Conservation (phyloP, 768 basidiomycete genomes). For the Clitopilus passeckerianus region DNA sequence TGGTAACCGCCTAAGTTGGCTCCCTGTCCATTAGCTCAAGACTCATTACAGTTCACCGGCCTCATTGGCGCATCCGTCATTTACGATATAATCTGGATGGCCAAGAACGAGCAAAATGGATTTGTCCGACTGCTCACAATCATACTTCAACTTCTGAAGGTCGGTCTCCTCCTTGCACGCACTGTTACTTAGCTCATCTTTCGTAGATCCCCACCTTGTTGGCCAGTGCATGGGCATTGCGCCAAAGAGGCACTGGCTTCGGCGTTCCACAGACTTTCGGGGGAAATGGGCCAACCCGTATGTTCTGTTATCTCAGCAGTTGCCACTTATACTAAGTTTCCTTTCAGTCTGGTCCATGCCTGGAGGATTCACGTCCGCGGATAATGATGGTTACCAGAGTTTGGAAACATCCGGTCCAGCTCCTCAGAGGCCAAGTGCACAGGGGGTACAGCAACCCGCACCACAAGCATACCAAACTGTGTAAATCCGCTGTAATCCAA, state of each 20-base stretch:
- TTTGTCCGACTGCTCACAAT: constrained; percentile 53
- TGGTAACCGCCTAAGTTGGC: constrained; percentile 31
- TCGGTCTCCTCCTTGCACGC: constrained; percentile 11
- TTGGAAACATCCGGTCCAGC: constrained; percentile 34
- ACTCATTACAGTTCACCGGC: constrained; percentile 52
- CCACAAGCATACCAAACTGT: constrained; percentile 41
- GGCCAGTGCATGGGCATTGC: constrained; percentile 44
- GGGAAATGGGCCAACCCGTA: constrained; percentile 54
- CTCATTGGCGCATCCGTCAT: constrained; percentile 56
- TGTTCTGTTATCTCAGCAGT: constrained; percentile 4
- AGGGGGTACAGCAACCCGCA: constrained; percentile 17
- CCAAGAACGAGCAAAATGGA: constrained; percentile 46
- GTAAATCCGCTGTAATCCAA: too few relatives aligned
- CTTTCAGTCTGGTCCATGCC: constrained; percentile 76
- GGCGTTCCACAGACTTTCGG: constrained; percentile 43
- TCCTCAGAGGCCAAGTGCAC: constrained; percentile 14
- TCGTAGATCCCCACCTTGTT: constrained; percentile 56
- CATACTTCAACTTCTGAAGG: constrained; percentile 57
- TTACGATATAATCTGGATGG: constrained; percentile 72
- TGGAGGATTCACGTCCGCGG: constrained; percentile 56
- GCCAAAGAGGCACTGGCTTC: constrained; percentile 55
- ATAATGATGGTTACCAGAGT: constrained; percentile 57
- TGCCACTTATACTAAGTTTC: constrained; percentile 2
- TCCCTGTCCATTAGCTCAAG: not conserved
- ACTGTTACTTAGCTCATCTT: too few relatives aligned